Conservation (phyloP, 192 early-diverging fungal species). For the Helicostylum pulchrum region DNA sequence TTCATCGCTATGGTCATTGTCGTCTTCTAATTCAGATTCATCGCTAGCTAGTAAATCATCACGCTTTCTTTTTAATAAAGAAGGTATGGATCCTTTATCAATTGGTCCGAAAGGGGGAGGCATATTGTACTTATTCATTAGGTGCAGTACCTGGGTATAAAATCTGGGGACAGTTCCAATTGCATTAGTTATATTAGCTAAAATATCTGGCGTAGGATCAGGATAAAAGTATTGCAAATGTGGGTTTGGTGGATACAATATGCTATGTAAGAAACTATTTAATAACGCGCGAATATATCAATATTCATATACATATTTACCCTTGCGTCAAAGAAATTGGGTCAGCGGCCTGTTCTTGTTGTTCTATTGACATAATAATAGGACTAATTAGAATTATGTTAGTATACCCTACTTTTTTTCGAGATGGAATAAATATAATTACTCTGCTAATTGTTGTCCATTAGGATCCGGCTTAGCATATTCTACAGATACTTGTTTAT, state of each 20-base stretch:
- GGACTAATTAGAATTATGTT: background rate
- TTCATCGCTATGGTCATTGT: slow-evolving; percentile 20
- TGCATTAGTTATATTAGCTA: slow-evolving; percentile 52
- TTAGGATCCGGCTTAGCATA: slow-evolving; percentile 38
- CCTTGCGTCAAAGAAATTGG: slow-evolving; percentile 30
- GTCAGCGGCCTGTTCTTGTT: slow-evolving; percentile 12
- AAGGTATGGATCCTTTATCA: slow-evolving; percentile 17
- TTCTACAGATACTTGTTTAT: slow-evolving; percentile 36
- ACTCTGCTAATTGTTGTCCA: background rate
- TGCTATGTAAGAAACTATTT: slow-evolving; percentile 11
- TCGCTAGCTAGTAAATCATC: slow-evolving; percentile 45
- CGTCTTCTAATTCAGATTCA: slow-evolving; percentile 46
- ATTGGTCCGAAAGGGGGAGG: slow-evolving; percentile 47
- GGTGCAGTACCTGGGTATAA: slow-evolving; percentile 58
- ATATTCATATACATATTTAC: slow-evolving; percentile 7
- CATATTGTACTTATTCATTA: slow-evolving; percentile 65
- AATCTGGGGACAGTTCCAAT: slow-evolving; percentile 49
- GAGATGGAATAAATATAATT: background rate
- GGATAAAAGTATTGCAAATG: slow-evolving; percentile 43
- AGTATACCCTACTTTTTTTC: background rate
- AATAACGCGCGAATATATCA: background rate
- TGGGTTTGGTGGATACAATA: slow-evolving; percentile 40
- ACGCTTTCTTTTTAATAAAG: slow-evolving; percentile 34
- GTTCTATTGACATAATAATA: background rate
- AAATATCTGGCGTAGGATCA: slow-evolving; percentile 43